Percentiles rank a stretch among this genome's conserved stretches.
Conservation (phyloP, 805 yeast genomes). For the Wickerhamiella brachini region DNA sequence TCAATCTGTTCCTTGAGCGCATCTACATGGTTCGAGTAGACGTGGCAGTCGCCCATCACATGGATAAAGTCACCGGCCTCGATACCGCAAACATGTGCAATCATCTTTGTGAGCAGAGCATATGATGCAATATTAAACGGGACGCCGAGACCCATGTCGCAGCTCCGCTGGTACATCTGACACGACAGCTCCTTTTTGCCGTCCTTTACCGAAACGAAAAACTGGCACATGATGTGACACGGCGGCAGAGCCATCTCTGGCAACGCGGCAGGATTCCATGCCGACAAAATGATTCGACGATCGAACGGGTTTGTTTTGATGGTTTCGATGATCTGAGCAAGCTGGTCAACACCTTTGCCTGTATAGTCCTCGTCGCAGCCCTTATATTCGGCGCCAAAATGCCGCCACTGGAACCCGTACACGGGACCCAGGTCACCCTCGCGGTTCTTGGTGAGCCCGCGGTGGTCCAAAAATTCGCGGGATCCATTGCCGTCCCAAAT, state of each 20-base stretch:
- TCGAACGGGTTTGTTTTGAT: conserved; percentile 85
- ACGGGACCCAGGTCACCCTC: conserved; percentile 98
- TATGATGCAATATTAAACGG: conserved; percentile 97
- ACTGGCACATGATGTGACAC: conserved; percentile 93
- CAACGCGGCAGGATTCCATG: conserved; percentile 98
- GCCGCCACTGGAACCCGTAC: conserved; percentile 99
- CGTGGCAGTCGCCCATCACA: conserved; percentile 94
- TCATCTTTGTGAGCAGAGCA: conserved; percentile 83
- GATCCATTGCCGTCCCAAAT: conserved; percentile 99
- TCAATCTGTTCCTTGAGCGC: conserved; percentile 69
- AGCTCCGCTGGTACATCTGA: conserved; percentile 87
- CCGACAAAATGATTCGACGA: conserved; percentile 84
- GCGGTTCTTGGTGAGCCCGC: conserved; percentile 67
- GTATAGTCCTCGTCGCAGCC: conserved; percentile 81
- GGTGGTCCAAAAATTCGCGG: conserved; percentile 69
- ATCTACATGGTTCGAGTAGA: conserved; percentile 83
- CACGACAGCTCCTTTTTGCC: conserved; percentile 65
- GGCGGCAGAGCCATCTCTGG: conserved; percentile 95
- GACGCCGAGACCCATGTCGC: conserved; percentile 99
- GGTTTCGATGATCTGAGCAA: conserved; percentile 62
- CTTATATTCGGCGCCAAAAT: conserved; percentile 85
- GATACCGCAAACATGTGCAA: conserved; percentile 89
- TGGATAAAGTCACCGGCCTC: conserved; percentile 93
- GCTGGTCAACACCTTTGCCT: conserved; percentile 84
- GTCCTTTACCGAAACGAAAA: conserved; percentile 61